Evolutionary conservation across 2,329 filamentous ascomycete species (phyloP), one percentile per base, ranked within the genome.

Genomic region (Xenoacremonium recifei): DNA sequence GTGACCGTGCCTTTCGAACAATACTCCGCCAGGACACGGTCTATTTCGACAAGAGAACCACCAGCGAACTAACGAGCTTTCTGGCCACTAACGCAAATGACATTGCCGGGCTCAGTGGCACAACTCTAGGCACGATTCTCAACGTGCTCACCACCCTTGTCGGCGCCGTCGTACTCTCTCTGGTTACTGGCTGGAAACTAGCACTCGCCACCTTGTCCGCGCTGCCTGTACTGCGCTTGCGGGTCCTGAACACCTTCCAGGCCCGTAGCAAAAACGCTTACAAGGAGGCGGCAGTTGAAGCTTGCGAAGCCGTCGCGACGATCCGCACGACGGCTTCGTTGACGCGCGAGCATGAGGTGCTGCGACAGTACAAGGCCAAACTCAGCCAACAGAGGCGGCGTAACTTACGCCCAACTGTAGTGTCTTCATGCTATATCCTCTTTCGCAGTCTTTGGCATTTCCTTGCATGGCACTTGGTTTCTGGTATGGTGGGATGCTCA

Each of bases 201-300:
- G 65, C 63, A 1, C 63, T 72, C n/a, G 68, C 71, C 6, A 70
- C 66, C 49, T 63, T 64, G 15, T 52, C 67, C 1, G 68, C 63
- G 6, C 61, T 71, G 19, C 68, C 68, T 0, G 25, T 71, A 4
- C 45, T 70, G 39, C 62, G 67, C 9, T 23, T 50, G 3, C 39
- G 37, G 57, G 60, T 69, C 50, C 54, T 70, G 21, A 16, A 39
- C 2, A 16, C 46, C 3, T 50, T 49, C 18, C 40, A 48, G 4
- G 29, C 23, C 5, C 31, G 44, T 5, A 36, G 35, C 4, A 38
- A 44, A n/a, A 13, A 44, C 16, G 31, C 20, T 3, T 21, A 44
- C 4, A 29, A 20, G 0, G 25, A 40, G 2, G 46, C 47, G 2
- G 44, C 47, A 2, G 29, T 16, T 12, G 54, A 38, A 11, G 44